Conservation (phyloP, 306 rosid species). For the Canavalia ensiformis region DNA sequence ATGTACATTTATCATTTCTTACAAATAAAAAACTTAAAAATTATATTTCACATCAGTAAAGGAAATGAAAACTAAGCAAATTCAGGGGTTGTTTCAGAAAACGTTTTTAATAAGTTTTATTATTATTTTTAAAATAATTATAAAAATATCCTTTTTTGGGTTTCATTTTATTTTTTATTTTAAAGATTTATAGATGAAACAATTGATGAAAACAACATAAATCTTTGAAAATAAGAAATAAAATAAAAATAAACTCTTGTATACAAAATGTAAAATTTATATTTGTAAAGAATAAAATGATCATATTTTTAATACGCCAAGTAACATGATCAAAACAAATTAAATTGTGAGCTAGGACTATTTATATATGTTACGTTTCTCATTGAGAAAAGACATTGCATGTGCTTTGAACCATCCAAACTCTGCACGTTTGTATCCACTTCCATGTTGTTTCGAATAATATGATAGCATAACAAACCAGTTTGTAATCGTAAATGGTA, state of each 20-base stretch:
- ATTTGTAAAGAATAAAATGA: neutral
- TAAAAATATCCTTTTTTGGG: neutral
- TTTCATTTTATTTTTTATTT: neutral
- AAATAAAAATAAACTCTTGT: neutral
- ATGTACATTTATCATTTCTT: too few species aligned
- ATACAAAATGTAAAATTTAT: neutral
- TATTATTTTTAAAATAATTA: neutral
- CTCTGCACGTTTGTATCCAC: constrained; percentile 6
- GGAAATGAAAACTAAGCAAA: too few species aligned
- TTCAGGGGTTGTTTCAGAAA: neutral
- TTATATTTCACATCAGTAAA: too few species aligned
- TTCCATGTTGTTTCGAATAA: constrained; percentile 22
- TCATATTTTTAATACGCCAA: neutral
- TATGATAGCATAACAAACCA: neutral
- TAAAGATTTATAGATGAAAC: neutral
- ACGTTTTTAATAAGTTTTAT: neutral
- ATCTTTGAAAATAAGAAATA: neutral
- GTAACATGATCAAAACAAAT: neutral
- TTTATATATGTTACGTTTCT: neutral
- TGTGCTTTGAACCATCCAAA: constrained; percentile 17
- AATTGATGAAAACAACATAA: neutral
- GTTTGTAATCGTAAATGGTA: constrained; percentile 8
- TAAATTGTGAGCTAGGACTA: neutral
- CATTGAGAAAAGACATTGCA: neutral
- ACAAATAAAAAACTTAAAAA: too few species aligned